Base-by-base conservation (phyloP, 176 grass and related monocot species). In the Ensete glaucum region DNA sequence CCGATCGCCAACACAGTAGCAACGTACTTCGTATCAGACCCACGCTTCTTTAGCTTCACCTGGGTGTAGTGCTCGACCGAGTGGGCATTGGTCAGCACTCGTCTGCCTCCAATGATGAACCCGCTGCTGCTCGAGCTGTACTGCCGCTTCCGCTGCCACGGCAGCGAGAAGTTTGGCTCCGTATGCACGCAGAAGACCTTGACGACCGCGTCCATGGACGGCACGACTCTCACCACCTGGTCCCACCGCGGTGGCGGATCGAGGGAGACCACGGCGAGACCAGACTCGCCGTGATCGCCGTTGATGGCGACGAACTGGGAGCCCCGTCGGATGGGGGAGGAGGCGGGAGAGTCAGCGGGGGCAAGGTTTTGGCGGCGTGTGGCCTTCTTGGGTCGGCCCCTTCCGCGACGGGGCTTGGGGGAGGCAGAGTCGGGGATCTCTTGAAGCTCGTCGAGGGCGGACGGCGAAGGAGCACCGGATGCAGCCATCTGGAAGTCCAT, bases 121-220 rank as follows among this genome's bases (percentile, higher is more conserved):
- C 95, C 91, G 6, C 90, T 91, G 78, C 95, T 94, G 80, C 95
- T 91, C 0, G 95, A 99, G 76, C 95, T 99, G 54, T 94, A 99
- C 58, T 99, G 95, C 16, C 91, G 69, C 86, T 91, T 99, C 78
- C 91, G 83, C 88, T 94, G 95, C 95, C 95, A 99, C 0, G 95
- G 95, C 76, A 99, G 79, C 11, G 95, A 99, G 85, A 99, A 99
- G 71, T 94, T 91, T 3, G 95, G 95, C 84, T 99, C 95, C 14
- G 95, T 94, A 59, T 94, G 91, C 48, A 89, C 86, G 65, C 95
- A 99, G 80, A 99, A 99, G 43, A 99, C 95, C 91, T 99, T 99
- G 2, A 99, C 95, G 21, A 99, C 95, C 3, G 95, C 86, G 11
- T 91, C 95, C 95, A 94, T 99, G 48, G 95, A 94, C 2, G 95